phyloP scores from a whole-genome alignment of 2,329 filamentous ascomycete species.

The Helotiales sp. region DNA sequence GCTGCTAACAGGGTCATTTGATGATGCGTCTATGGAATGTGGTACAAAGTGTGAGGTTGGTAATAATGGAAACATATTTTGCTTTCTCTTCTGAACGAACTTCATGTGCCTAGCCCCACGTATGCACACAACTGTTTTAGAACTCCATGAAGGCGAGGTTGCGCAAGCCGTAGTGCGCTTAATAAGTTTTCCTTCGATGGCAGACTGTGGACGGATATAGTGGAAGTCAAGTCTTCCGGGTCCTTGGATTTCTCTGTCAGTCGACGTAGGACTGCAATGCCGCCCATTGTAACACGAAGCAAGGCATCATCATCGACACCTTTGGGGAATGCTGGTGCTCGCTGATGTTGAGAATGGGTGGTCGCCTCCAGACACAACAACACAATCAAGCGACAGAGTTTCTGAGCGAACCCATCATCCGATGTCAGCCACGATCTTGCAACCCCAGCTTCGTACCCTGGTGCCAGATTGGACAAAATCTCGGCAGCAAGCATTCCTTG shows the following conservation, averaged over 20 bases:
- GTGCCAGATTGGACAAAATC: constrained; percentile 78
- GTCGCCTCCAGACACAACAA: constrained; percentile 63
- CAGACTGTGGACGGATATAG: constrained; percentile 64
- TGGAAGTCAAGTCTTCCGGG: constrained; percentile 54
- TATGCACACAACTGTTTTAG: constrained; percentile 72
- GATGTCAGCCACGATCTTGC: constrained; percentile 82
- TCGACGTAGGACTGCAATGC: constrained; percentile 69
- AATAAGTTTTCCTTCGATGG: constrained; percentile 72
- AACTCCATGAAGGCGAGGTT: constrained; percentile 66
- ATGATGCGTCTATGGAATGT: constrained; percentile 43
- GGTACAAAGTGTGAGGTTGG: constrained; percentile 32
- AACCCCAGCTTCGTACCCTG: constrained; percentile 71
- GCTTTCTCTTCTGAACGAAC: background rate
- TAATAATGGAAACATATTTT: constrained; percentile 32
- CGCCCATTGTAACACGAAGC: constrained; percentile 65
- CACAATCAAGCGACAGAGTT: constrained; percentile 76
- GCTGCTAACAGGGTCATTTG: constrained; percentile 35
- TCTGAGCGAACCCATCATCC: constrained; percentile 82
- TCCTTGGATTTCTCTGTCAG: constrained; percentile 71
- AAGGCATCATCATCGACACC: constrained; percentile 44
- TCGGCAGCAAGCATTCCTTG: constrained; percentile 91
- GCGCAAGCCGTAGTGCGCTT: constrained; percentile 68
- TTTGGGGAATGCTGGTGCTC: constrained; percentile 36
- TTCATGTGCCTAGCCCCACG: constrained; percentile 55
- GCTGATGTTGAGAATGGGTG: constrained; percentile 57